Evolutionary conservation across 2,329 filamentous ascomycete species (phyloP), one percentile per base, ranked within the genome.

Genomic region (Simplicillium sp.): DNA sequence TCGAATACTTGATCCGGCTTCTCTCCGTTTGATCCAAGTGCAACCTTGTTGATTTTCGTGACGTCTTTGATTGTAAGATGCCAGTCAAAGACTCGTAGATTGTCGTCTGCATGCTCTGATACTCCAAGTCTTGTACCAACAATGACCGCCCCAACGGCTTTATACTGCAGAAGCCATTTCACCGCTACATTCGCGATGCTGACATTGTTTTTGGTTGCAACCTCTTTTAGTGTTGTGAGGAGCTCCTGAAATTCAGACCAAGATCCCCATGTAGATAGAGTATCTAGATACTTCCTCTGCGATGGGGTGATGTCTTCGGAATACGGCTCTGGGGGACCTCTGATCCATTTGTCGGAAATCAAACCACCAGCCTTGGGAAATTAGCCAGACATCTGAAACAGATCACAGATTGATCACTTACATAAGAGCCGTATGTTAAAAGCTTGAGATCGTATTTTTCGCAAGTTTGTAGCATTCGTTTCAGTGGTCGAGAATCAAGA

Each of bases 111-210:
- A 2, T 49, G 51, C 11, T 43, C 48, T 16, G 51, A 50, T 7
- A 54, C 48, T 15, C 53, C 52, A 35, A 55, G 48, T 2, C 69
- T 52, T 3, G 61, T 62, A 2, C 70, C 68, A 4, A 73, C 61
- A 29, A 73, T 67, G 1, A 71, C 66, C 1, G 68, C 68, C 3
- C 64, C 68, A 0, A 73, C 69, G 38, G 59, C 59, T 3, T 61
- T 56, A 40, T 68, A 60, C 44, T 73, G 68, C 13, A 73, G 54
- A 1, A 73, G 66, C 62, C 67, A 73, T 46, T 68, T 56, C 7
- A 60, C 62, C 1, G 69, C 69, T 2, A 72, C 67, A 11, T 63
- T 65, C 1, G 68, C 60, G 14, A 71, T 55, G 2, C 58, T 55
- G 2, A 68, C 63, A 0, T 46, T 37, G 44, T 72, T 56, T 36